Percentiles rank a stretch among this genome's conserved stretches.
Evolutionary conservation across 108 stramenopile genomes (phyloP).

Genomic region (Cyclostephanos invisitatus): DNA sequence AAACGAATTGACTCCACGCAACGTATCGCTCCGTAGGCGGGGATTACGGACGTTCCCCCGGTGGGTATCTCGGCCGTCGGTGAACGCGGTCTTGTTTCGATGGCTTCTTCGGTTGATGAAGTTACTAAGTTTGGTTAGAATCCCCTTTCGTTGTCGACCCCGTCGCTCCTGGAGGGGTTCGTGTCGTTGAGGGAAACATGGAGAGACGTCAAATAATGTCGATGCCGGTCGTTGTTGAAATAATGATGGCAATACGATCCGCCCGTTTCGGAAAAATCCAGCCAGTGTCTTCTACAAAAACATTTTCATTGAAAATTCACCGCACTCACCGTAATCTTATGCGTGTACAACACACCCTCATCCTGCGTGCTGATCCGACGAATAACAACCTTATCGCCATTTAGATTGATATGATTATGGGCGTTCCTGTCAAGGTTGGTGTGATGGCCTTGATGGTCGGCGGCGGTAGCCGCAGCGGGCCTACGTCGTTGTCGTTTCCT

Average conservation of each 20-base stretch:
- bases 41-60: not conserved
- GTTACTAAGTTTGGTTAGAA: not conserved
- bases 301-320: not conserved
- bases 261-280: not conserved
- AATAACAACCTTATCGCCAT: not conserved
- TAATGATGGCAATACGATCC: not conserved
- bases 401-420: not conserved
- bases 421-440: not conserved
- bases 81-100: not conserved
- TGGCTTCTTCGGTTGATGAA: not conserved
- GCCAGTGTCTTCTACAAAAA: not conserved
- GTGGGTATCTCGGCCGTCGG: not conserved
- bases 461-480: not conserved
- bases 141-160: not conserved
- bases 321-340: conserved; percentile 19
- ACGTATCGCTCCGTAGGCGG: conserved; percentile 4
- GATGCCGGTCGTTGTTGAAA: not conserved
- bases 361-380: conserved; percentile 5
- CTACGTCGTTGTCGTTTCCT: conserved; percentile 1
- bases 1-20: not conserved
- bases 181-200: too few relatives aligned
- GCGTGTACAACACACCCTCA: conserved; percentile 33
- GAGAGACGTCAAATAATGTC: not conserved
- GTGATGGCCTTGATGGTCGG: conserved; percentile 5
- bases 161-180: not conserved